Evolutionary conservation across 441 rosid genomes (phyloP).

Genomic region (Pelargonium cotyledonis): DNA sequence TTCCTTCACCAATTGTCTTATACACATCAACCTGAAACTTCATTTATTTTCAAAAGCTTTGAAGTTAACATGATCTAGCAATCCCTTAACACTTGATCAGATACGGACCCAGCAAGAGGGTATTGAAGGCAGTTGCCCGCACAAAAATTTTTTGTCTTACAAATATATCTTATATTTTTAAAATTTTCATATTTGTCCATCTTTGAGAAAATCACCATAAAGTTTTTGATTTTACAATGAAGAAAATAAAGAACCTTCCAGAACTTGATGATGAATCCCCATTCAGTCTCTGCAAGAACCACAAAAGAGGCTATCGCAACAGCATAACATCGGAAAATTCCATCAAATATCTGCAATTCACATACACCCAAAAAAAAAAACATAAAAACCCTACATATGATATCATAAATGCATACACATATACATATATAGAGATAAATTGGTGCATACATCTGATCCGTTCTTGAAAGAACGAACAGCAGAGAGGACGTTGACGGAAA

Average conservation of each 20-base stretch:
- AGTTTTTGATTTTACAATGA: background rate
- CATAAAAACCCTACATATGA: background rate
- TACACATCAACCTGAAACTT: too few species aligned
- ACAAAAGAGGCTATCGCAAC: constrained; percentile 61
- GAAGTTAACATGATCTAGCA: too few species aligned
- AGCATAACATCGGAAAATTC: constrained; percentile 87
- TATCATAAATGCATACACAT: background rate
- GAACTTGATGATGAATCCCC: constrained; percentile 67
- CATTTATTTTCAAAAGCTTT: too few species aligned
- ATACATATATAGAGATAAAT: background rate
- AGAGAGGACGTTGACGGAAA: constrained; percentile 75
- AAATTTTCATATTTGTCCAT: too few species aligned
- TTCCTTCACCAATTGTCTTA: too few species aligned
- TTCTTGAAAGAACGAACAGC: constrained; percentile 67
- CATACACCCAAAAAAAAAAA: background rate
- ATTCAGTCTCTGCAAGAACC: constrained; percentile 81
- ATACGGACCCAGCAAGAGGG: too few species aligned
- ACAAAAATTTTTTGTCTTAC: too few species aligned
- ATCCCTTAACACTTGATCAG: too few species aligned
- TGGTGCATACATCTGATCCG: constrained; percentile 58
- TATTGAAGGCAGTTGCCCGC: too few species aligned
- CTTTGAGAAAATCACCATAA: too few species aligned
- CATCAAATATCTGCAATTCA: constrained; percentile 58
- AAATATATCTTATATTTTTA: too few species aligned
- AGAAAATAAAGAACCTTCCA: constrained; percentile 47